Conservation (phyloP, 768 basidiomycete species). For the Chiua virens region DNA sequence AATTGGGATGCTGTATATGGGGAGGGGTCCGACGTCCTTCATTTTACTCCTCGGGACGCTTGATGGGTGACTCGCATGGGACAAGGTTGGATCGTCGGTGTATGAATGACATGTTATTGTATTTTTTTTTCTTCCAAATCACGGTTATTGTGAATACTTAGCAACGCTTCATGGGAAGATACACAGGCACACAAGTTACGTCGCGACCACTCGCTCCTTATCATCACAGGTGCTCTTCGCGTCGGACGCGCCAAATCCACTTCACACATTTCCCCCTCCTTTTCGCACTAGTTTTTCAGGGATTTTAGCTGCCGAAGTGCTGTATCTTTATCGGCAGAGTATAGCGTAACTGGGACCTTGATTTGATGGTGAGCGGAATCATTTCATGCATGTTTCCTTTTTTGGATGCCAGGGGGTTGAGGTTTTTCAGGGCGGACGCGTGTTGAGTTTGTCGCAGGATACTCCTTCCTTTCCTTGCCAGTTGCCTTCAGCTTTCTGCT, state of each 20-base stretch:
- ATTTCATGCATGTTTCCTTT: constrained; percentile 26
- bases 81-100: constrained; percentile 17
- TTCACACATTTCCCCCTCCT: constrained; percentile 11
- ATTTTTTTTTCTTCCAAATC: constrained; percentile 2
- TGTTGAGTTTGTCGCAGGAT: constrained; percentile 20
- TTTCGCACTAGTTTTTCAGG: not conserved
- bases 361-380: constrained; percentile 29
- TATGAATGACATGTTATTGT: constrained; percentile 27
- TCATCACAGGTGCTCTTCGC: not conserved
- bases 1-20: constrained; percentile 71
- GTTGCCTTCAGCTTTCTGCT: constrained; percentile 26
- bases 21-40: constrained; percentile 66
- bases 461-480: constrained; percentile 22
- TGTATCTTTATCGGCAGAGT: too few relatives aligned
- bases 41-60: constrained; percentile 39
- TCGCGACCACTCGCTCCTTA: not conserved
- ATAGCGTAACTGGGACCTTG: constrained; percentile 14
- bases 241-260: not conserved
- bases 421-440: constrained; percentile 35
- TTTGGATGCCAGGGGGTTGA: constrained; percentile 30
- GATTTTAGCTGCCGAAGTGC: not conserved
- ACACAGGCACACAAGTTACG: not conserved
- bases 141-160: constrained; percentile 20
- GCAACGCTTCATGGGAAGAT: constrained; percentile 19
- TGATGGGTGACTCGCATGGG: too few relatives aligned